Percentiles rank a stretch among this genome's conserved stretches.
Conservation (phyloP, 805 yeast genomes). For the Saturnispora quitensis region DNA sequence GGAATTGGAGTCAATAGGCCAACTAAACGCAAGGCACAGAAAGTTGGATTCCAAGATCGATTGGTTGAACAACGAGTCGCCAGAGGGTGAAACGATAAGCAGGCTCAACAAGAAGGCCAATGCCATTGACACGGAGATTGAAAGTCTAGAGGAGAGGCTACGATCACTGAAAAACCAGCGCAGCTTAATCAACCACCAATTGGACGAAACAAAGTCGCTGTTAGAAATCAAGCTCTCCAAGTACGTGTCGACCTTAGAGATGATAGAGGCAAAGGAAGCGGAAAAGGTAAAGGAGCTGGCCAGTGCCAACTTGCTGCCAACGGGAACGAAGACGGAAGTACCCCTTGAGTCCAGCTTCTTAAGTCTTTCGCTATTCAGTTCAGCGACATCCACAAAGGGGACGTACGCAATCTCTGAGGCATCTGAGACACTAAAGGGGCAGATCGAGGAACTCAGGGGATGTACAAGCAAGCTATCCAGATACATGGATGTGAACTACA, state of each 20-base stretch:
- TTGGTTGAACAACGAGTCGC: conserved; percentile 31
- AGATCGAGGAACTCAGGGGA: background rate
- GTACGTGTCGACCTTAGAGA: conserved; percentile 29
- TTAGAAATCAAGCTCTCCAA: conserved; percentile 40
- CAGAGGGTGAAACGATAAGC: conserved; percentile 35
- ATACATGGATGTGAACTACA: background rate
- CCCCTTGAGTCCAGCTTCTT: background rate
- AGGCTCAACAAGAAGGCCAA: conserved; percentile 28
- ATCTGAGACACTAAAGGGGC: background rate
- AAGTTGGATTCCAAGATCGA: conserved; percentile 29
- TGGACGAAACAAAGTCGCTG: conserved; percentile 39
- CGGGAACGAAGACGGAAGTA: background rate
- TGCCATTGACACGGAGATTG: conserved; percentile 31
- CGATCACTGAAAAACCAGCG: conserved; percentile 28
- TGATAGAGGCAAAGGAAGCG: conserved; percentile 14
- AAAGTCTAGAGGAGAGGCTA: conserved; percentile 30
- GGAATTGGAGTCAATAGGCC: background rate
- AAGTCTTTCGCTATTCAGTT: background rate
- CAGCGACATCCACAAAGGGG: background rate
- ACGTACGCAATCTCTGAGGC: background rate
- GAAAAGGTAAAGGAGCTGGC: conserved; percentile 10
- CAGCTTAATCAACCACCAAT: conserved; percentile 28
- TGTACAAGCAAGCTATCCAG: background rate
- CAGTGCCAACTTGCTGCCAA: background rate
- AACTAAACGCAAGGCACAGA: conserved; percentile 34